Conservation (phyloP, 2,329 filamentous ascomycete species). For the Sphaerulina vaccinii region DNA sequence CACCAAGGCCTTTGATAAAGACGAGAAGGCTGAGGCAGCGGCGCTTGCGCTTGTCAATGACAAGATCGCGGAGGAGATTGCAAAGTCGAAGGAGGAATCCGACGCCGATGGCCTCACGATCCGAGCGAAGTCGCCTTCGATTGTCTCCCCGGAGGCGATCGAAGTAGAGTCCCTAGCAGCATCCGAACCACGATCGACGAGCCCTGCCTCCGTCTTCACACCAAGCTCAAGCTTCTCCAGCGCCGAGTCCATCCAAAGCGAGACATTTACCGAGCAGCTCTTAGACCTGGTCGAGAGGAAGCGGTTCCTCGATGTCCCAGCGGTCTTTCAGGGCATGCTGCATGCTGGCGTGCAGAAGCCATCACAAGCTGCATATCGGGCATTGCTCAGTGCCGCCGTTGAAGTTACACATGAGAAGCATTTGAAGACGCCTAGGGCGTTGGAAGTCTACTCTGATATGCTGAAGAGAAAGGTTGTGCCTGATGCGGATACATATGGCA, state of each 20-base stretch:
- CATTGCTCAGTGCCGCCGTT: conserved; percentile 79
- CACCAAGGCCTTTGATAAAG: conserved; percentile 52
- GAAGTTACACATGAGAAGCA: conserved; percentile 75
- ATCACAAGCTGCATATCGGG: conserved; percentile 85
- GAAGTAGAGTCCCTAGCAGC: conserved; percentile 23
- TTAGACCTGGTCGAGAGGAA: conserved; percentile 68
- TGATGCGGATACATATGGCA: conserved; percentile 82
- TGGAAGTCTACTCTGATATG: conserved; percentile 97
- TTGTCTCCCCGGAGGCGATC: conserved; percentile 14
- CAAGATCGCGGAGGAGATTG: conserved; percentile 75
- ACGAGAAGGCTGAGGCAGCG: conserved; percentile 49
- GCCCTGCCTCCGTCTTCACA: conserved; percentile 31
- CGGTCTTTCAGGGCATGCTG: conserved; percentile 87
- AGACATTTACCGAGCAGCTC: conserved; percentile 75
- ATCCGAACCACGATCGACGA: conserved; percentile 25
- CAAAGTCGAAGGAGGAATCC: conserved; percentile 55
- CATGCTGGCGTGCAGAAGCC: conserved; percentile 76
- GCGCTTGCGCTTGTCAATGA: conserved; percentile 81
- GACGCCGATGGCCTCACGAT: conserved; percentile 35
- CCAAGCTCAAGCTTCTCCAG: conserved; percentile 42
- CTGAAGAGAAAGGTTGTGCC: conserved; percentile 78
- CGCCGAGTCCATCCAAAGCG: conserved; percentile 60
- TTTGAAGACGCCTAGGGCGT: conserved; percentile 82
- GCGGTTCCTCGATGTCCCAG: conserved; percentile 83
- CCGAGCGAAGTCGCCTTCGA: conserved; percentile 23